Conservation (phyloP, 1,284 basidiomycete species). For the Sanghuangporus weigelae region DNA sequence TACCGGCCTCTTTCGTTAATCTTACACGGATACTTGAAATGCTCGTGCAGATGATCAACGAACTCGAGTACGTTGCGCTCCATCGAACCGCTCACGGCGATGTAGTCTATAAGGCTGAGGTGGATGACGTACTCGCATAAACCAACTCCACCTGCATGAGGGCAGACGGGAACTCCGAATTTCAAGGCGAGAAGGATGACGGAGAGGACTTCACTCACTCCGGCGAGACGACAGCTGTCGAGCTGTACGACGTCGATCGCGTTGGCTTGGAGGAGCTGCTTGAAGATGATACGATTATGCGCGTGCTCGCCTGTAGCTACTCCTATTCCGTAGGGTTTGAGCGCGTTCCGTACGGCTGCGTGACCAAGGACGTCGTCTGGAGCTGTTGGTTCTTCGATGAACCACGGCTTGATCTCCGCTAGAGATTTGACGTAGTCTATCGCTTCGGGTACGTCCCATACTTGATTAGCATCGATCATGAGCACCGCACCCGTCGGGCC, state of each 20-base stretch:
- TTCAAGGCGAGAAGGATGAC: constrained; percentile 95
- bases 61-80: constrained; percentile 91
- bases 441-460: constrained; percentile 93
- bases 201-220: constrained; percentile 89
- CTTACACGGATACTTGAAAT: constrained; percentile 85
- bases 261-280: constrained; percentile 89
- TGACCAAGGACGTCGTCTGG: constrained; percentile 89
- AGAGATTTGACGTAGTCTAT: constrained; percentile 87
- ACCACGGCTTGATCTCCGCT: constrained; percentile 87
- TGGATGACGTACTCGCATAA: constrained; percentile 93
- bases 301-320: constrained; percentile 97
- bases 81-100: constrained; percentile 86
- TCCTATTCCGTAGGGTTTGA: constrained; percentile 82
- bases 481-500: constrained; percentile 90
- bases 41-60: constrained; percentile 89
- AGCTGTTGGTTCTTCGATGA: constrained; percentile 94
- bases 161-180: constrained; percentile 87
- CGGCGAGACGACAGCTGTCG: constrained; percentile 89
- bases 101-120: constrained; percentile 88
- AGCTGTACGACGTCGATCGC: constrained; percentile 97
- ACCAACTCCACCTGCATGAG: constrained; percentile 94
- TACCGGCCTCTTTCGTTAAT: constrained; percentile 86
- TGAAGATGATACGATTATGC: constrained; percentile 96
- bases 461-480: constrained; percentile 97
- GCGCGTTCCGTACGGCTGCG: constrained; percentile 72